Conservation (phyloP, 2,329 filamentous ascomycete genomes). For the Plenodomus lindquistii region DNA sequence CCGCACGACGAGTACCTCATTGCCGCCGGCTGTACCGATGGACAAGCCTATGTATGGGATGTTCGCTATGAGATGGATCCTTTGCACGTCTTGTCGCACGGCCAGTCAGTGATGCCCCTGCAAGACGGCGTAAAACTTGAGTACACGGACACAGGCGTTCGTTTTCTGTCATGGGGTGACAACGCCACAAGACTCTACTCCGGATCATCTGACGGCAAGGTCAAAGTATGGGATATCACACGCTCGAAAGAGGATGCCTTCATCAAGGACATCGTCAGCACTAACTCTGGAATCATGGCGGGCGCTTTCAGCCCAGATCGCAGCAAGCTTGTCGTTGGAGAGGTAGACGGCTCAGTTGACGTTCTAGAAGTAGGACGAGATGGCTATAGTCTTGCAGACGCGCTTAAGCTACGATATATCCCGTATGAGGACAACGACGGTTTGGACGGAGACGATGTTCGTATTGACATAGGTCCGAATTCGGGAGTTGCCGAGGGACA, state of each 20-base stretch:
- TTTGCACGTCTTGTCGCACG: constrained; percentile 57
- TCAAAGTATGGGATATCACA: constrained; percentile 64
- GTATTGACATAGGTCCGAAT: constrained; percentile 10
- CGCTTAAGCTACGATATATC: constrained; percentile 33
- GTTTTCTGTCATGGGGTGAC: constrained; percentile 61
- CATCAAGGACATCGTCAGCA: constrained; percentile 54
- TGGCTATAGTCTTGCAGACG: constrained; percentile 33
- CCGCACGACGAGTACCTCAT: constrained; percentile 56
- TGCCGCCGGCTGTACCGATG: constrained; percentile 64
- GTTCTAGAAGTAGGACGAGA: constrained; percentile 52
- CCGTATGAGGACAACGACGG: constrained; percentile 20
- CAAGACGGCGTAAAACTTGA: constrained; percentile 51
- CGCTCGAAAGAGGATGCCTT: constrained; percentile 55
- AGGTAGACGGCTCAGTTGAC: constrained; percentile 59
- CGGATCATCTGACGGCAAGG: constrained; percentile 63
- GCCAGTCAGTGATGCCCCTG: constrained; percentile 54
- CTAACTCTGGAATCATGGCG: constrained; percentile 60
- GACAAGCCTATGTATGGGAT: constrained; percentile 65
- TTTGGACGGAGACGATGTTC: not conserved
- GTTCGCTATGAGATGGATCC: constrained; percentile 50
- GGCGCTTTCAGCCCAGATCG: constrained; percentile 61
- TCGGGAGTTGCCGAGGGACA: constrained; percentile 31
- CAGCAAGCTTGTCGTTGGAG: constrained; percentile 60
- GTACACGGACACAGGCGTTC: constrained; percentile 60
- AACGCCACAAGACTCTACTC: constrained; percentile 59